phyloP scores from a whole-genome alignment of 2,329 filamentous ascomycete genomes.

The Juglanconis sp. region DNA sequence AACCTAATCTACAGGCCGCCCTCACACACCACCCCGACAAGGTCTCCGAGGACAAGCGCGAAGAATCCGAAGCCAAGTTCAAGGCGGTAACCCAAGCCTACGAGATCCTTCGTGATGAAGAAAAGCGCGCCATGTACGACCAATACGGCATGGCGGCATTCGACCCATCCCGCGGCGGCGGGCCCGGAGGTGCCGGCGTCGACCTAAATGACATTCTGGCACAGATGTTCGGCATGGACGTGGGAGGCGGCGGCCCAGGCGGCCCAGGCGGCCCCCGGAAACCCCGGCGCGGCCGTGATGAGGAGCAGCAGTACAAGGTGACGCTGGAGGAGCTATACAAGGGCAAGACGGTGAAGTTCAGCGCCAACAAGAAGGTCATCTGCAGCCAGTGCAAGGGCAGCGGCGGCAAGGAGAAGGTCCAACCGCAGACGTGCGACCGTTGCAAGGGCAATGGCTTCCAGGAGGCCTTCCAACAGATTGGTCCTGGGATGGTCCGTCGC shows the following conservation, averaged over 20 bases:
- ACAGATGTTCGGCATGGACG: slow-evolving; percentile 84
- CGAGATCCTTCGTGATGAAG: slow-evolving; percentile 94
- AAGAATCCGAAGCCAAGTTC: slow-evolving; percentile 85
- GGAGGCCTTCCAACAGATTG: slow-evolving; percentile 76
- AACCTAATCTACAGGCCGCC: slow-evolving; percentile 59
- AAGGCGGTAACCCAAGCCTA: slow-evolving; percentile 92
- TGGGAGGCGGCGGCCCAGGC: slow-evolving; percentile 45
- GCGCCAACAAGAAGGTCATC: slow-evolving; percentile 89
- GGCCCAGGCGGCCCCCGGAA: slow-evolving; percentile 50
- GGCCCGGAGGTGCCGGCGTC: slow-evolving; percentile 63
- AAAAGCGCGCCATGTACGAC: slow-evolving; percentile 90
- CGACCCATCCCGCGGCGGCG: slow-evolving; percentile 64
- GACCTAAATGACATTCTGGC: slow-evolving; percentile 91
- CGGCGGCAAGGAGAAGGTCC: slow-evolving; percentile 89
- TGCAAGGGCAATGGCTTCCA: slow-evolving; percentile 79
- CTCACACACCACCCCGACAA: slow-evolving; percentile 93
- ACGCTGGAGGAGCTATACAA: slow-evolving; percentile 95
- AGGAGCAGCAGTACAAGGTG: slow-evolving; percentile 89
- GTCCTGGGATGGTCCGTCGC: slow-evolving; percentile 80
- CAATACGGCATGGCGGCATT: slow-evolving; percentile 95
- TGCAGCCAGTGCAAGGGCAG: slow-evolving; percentile 84
- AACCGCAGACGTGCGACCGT: slow-evolving; percentile 75
- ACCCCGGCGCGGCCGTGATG: slow-evolving; percentile 72
- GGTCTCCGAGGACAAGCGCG: slow-evolving; percentile 79
- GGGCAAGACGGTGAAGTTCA: slow-evolving; percentile 96